Evolutionary conservation across 2,329 filamentous ascomycete genomes (phyloP), one percentile per base, ranked within the genome.

Genomic region (Paecilomyces formosus): DNA sequence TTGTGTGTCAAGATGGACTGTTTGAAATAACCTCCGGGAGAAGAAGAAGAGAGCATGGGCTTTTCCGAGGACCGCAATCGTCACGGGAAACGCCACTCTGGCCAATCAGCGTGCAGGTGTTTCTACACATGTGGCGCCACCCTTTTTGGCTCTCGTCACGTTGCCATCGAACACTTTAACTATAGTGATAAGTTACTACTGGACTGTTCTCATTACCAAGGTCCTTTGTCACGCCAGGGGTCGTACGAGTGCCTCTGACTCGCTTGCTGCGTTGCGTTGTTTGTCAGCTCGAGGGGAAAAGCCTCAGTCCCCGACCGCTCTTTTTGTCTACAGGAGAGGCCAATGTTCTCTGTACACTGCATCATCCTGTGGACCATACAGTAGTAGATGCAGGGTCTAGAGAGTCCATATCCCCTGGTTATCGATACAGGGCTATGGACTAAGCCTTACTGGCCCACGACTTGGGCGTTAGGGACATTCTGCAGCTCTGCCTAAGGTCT

Each of bases 121-220:
- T 76, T 76, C 72, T 72, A 74, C 67, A 64, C 71, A 69, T 59
- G 66, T 71, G 70, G 68, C 66, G 66, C 68, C 68, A 72, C 63
- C 63, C 39, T 58, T 58, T 22, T 49, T 9, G 6, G 15, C 9
- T 13, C 18, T 15, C 57, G 39, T 26, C 28, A 15, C 26, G 18
- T 18, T 22, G n/a, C 53, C 24, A 28, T 24, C 22, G 22, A 11
- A 52, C 24, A 21, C 24, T 18, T n/a, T n/a, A n/a, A n/a, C n/a
- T 26, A 26, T 26, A 26, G 24, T 26, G 24, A 26, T 26, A n/a
- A n/a, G n/a, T n/a, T n/a, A 26, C 24, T 26, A 26, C 24, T 26
- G 2, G 3, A 3, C 24, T 45, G 5, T 18, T 45, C 35, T n/a
- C 15, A 7, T n/a, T 15, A 45, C 18, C 35, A 8, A 18, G n/a